These are phyloP conservation scores for Abelmoschus esculentus DNA, from an alignment of 345 rosid genomes.

Conservation along the genomic window DNA sequence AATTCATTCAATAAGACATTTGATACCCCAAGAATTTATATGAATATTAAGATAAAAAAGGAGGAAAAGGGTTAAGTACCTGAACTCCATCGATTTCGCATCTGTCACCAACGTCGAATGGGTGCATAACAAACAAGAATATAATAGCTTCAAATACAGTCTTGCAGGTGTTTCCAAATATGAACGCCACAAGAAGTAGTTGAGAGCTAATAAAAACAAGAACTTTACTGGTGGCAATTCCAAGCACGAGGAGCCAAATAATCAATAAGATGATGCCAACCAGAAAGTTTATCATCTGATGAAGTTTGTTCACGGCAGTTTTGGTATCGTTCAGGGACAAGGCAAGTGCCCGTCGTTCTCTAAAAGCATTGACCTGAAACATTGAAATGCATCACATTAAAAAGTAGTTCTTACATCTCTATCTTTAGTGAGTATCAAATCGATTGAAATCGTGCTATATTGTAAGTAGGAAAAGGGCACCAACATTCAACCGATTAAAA, in stretches of 20 bases:
- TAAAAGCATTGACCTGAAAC: slow-evolving; percentile 67
- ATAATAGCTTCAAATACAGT: slow-evolving; percentile 68
- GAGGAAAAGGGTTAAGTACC: slow-evolving; percentile 24
- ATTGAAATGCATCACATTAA: background rate
- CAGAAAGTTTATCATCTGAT: slow-evolving; percentile 41
- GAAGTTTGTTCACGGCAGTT: slow-evolving; percentile 86
- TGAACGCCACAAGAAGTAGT: slow-evolving; percentile 58
- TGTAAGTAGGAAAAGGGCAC: no score
- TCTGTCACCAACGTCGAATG: slow-evolving; percentile 86
- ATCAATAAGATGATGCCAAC: slow-evolving; percentile 46
- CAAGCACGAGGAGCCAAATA: slow-evolving; percentile 70
- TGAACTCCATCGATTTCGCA: slow-evolving; percentile 75
- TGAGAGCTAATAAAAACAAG: slow-evolving; percentile 74
- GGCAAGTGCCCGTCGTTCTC: slow-evolving; percentile 84
- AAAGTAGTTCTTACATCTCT: background rate
- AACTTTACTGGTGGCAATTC: slow-evolving; percentile 67
- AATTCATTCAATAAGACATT: background rate
- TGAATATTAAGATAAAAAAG: background rate
- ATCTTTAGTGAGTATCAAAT: no score
- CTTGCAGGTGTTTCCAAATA: slow-evolving; percentile 82
- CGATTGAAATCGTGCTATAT: no score
- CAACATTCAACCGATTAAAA: no score
- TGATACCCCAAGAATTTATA: background rate
- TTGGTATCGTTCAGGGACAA: slow-evolving; percentile 79
- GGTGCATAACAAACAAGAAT: slow-evolving; percentile 78